Evolutionary conservation across 257 asterid genomes (phyloP).

Genomic region (Solanum chiquidenum): DNA sequence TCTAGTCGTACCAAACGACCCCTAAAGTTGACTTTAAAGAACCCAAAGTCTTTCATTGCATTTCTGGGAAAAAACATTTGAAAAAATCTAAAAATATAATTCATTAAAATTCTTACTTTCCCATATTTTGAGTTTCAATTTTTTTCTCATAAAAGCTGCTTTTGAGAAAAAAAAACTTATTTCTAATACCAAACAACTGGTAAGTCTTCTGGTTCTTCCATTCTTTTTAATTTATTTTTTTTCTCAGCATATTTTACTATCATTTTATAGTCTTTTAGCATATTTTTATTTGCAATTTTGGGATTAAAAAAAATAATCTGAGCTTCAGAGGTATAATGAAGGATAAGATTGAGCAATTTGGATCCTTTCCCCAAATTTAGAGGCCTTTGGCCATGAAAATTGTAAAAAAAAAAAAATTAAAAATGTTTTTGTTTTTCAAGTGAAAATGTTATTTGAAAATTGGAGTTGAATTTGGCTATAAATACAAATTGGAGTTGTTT

Average conservation of each 20-base stretch:
- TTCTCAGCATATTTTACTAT: background rate
- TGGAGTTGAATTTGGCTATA: background rate
- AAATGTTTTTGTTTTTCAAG: rapidly evolving
- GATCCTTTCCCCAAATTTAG: background rate
- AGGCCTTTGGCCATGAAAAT: background rate
- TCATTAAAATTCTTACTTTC: background rate
- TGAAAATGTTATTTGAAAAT: background rate
- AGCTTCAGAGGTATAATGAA: background rate
- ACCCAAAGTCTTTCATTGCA: background rate
- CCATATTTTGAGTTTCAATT: background rate
- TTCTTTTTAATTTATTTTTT: background rate
- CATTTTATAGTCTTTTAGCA: background rate
- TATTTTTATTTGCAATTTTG: background rate
- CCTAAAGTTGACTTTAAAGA: background rate
- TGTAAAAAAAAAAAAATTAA: too few species aligned
- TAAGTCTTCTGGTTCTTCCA: background rate
- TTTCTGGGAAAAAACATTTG: background rate
- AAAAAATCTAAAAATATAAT: background rate
- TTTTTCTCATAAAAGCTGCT: background rate
- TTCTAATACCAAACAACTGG: background rate
- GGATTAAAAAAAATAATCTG: background rate
- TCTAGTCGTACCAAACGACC: background rate
- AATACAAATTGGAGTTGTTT: background rate
- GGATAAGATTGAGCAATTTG: background rate
- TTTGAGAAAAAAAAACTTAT: background rate